A percentile compares a stretch with the other conserved stretches of the same genome.
Evolutionary conservation across 495 filamentous ascomycete genomes (phyloP).

Genomic region (Acidomyces sp.): DNA sequence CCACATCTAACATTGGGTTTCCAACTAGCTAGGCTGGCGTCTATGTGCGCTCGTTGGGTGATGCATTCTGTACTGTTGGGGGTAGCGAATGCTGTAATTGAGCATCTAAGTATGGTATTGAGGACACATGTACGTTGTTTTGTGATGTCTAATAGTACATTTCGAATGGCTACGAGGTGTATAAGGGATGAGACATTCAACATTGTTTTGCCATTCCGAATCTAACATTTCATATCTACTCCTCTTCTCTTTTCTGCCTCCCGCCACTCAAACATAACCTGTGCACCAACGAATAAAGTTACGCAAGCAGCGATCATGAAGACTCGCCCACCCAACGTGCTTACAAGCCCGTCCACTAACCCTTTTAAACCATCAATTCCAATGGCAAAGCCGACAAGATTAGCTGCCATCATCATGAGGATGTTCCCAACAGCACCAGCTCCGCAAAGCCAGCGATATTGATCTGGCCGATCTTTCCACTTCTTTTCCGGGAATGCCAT

Average conservation of each 20-base stretch:
- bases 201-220: too few relatives aligned
- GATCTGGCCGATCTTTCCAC: conserved; percentile 52
- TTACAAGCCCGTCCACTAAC: conserved; percentile 59
- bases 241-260: conserved; percentile 71
- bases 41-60: too few relatives aligned
- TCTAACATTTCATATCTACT: conserved; percentile 71
- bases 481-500: conserved; percentile 55
- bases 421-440: conserved; percentile 78
- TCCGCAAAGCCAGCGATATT: conserved; percentile 69
- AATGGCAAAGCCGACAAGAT: conserved; percentile 82
- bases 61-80: too few relatives aligned
- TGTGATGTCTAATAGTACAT: too few relatives aligned
- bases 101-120: too few relatives aligned
- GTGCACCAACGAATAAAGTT: conserved; percentile 69
- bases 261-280: conserved; percentile 93
- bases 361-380: conserved; percentile 76
- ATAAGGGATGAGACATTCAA: too few relatives aligned
- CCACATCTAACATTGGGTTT: too few relatives aligned
- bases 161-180: too few relatives aligned
- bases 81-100: too few relatives aligned
- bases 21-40: too few relatives aligned
- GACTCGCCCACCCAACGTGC: conserved; percentile 56
- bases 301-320: conserved; percentile 59
- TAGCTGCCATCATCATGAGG: conserved; percentile 91
- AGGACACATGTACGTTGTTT: too few relatives aligned